Evolutionary conservation across 352 stramenopile genomes (phyloP).

Genomic region (Globisporangium nunn): DNA sequence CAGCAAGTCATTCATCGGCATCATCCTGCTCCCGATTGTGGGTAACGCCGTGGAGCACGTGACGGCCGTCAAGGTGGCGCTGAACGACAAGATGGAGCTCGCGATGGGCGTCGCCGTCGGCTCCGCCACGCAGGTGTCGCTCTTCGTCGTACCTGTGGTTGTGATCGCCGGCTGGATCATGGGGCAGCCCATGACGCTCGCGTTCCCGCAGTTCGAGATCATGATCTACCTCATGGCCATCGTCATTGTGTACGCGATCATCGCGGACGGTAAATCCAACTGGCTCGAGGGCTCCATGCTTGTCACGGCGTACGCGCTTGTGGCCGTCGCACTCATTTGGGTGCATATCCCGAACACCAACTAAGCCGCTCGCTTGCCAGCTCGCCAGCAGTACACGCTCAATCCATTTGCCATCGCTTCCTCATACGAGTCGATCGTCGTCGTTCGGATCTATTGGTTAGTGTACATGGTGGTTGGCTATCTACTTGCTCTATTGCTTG

Average conservation of each 20-base stretch:
- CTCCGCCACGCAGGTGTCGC: slow-evolving; percentile 93
- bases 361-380: slow-evolving; percentile 7
- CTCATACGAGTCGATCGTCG: too few relatives aligned
- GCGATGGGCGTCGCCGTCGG: slow-evolving; percentile 97
- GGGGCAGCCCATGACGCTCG: slow-evolving; percentile 92
- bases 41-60: slow-evolving; percentile 98
- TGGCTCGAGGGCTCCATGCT: slow-evolving; percentile 91
- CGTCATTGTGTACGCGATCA: slow-evolving; percentile 92
- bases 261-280: slow-evolving; percentile 88
- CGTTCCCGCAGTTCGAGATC: slow-evolving; percentile 96
- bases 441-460: too few relatives aligned
- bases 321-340: slow-evolving; percentile 78
- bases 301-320: slow-evolving; percentile 87
- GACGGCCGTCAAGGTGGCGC: slow-evolving; percentile 93
- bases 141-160: slow-evolving; percentile 95
- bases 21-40: slow-evolving; percentile 96
- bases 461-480: background rate
- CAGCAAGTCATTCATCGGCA: slow-evolving; percentile 87
- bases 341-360: slow-evolving; percentile 49
- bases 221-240: slow-evolving; percentile 94
- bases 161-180: slow-evolving; percentile 93
- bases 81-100: slow-evolving; percentile 98
- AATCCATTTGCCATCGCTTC: background rate
- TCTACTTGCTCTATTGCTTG: background rate
- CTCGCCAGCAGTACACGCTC: background rate